phyloP scores from a whole-genome alignment of 768 basidiomycete species.

The Amanita pseudoporphyria region DNA sequence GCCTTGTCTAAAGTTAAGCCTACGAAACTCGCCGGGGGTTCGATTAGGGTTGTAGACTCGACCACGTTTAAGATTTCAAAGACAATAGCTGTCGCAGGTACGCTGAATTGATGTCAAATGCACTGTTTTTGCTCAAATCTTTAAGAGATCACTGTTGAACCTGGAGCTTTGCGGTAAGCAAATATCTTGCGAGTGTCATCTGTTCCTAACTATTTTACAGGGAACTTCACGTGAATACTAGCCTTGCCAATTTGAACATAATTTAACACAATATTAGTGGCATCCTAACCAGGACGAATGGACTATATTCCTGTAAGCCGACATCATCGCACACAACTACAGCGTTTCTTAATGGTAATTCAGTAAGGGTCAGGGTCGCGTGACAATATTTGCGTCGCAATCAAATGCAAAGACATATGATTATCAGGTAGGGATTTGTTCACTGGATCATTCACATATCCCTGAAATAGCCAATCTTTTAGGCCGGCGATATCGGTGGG shows the following conservation, averaged over 20 bases:
- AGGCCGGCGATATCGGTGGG: constrained; percentile 52
- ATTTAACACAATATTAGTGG: constrained; percentile 34
- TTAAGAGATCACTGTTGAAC: constrained; percentile 42
- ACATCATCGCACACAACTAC: neutral
- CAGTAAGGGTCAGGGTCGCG: constrained; percentile 43
- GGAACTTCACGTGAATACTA: constrained; percentile 41
- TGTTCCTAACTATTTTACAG: constrained; percentile 16
- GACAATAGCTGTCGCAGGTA: constrained; percentile 37
- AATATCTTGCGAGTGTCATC: neutral
- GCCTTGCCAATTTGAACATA: neutral
- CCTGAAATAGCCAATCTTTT: neutral
- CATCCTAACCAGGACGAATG: constrained; percentile 63
- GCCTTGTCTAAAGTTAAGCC: constrained; percentile 34
- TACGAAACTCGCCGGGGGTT: constrained; percentile 36
- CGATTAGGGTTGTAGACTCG: constrained; percentile 42
- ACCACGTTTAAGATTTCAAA: constrained; percentile 41
- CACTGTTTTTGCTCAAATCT: neutral
- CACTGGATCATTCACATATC: neutral
- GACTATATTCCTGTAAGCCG: constrained; percentile 44
- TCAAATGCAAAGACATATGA: constrained; percentile 50
- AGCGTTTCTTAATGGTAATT: neutral
- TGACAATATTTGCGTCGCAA: constrained; percentile 46
- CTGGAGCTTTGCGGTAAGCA: constrained; percentile 42
- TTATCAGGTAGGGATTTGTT: constrained; percentile 30
- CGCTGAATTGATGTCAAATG: neutral